A percentile compares a stretch with the other conserved stretches of the same genome.
These are phyloP conservation scores for Fusarium buxicola DNA, from an alignment of 2,329 filamentous ascomycete genomes.

Conservation along the genomic window DNA sequence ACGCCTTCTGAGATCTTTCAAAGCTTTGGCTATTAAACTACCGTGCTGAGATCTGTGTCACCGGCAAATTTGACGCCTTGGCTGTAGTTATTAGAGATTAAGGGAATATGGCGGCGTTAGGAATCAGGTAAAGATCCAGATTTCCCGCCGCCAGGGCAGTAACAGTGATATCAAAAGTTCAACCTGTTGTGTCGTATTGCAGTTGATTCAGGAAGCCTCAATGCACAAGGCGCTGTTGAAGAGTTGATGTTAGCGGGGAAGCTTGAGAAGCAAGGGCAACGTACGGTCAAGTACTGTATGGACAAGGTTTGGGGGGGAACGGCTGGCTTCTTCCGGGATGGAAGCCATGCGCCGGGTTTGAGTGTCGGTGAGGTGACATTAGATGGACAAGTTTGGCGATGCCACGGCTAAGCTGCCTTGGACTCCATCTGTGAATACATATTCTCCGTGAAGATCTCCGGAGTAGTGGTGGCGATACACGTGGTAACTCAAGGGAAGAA, in stretches of 20 bases:
- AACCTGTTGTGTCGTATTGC: background rate
- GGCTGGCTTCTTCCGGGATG: slow-evolving; percentile 2
- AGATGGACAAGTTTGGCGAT: slow-evolving; percentile 1
- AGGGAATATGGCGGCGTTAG: slow-evolving; percentile 1
- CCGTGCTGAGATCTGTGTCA: background rate
- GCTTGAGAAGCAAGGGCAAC: slow-evolving; percentile 6
- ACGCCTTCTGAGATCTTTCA: background rate
- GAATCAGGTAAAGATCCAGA: background rate
- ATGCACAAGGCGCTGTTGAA: too few relatives aligned
- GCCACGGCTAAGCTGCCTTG: background rate
- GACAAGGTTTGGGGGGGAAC: slow-evolving; percentile 14
- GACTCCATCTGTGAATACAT: background rate
- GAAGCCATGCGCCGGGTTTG: background rate
- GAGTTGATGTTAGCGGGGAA: too few relatives aligned
- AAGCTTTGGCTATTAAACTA: background rate
- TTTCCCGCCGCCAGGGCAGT: background rate
- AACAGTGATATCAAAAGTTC: background rate
- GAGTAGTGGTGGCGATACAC: background rate
- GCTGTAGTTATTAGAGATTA: background rate
- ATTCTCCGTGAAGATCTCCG: slow-evolving; percentile 5
- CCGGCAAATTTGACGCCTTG: background rate
- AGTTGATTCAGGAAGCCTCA: background rate
- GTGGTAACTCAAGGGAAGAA: slow-evolving; percentile 8
- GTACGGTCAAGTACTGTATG: background rate
- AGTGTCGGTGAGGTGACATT: background rate